Base-by-base conservation (phyloP, 2,329 filamentous ascomycete genomes). In the Aspergillus niger region DNA sequence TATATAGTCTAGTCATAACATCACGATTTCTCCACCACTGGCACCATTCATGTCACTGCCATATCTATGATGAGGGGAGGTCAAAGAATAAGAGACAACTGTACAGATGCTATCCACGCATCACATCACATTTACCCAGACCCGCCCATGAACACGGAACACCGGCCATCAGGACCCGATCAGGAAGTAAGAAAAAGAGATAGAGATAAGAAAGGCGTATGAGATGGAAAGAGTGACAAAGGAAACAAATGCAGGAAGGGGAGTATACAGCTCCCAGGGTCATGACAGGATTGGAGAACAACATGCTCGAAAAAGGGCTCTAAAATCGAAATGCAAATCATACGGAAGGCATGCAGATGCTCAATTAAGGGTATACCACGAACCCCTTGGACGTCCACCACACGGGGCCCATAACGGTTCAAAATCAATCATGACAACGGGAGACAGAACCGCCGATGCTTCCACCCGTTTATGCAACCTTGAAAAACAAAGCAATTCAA, bases 261-360 rank as follows among this genome's bases (percentile, higher is more conserved):
- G 50, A 48, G 39, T 30, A 47, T 22, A 55, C 39, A 41, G 53
- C 53, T 32, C 53, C 28, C 53, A 48, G 41, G 47, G 54, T 57
- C 58, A 44, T 60, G 50, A 50, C 26, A n/a, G 51, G 20, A 55
- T 52, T 28, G 51, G 51, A 39, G 43, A 59, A 36, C 41, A 48
- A 41, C 36, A 48, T 55, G 53, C 53, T 47, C 28, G 53, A 30
- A 59, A 48, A 32, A 32, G 50, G 20, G 30, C 39, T 55, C 43
- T 55, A 44, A 28, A 55, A 36, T 30, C 49, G 53, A 58, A 62
- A 39, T 62, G 39, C 28, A 55, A 65, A 64, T 61, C 66, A 67
- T 58, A 54, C 32, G 62, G 62, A 71, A 76, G 73, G 65, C 74
- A 66, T 66, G 62, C 61, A 64, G 55, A 65, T 67, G 68, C 65